Evolutionary conservation across 139 green algal species (phyloP), one percentile per base, ranked within the genome.

Genomic region (Spirogloea muscicola): DNA sequence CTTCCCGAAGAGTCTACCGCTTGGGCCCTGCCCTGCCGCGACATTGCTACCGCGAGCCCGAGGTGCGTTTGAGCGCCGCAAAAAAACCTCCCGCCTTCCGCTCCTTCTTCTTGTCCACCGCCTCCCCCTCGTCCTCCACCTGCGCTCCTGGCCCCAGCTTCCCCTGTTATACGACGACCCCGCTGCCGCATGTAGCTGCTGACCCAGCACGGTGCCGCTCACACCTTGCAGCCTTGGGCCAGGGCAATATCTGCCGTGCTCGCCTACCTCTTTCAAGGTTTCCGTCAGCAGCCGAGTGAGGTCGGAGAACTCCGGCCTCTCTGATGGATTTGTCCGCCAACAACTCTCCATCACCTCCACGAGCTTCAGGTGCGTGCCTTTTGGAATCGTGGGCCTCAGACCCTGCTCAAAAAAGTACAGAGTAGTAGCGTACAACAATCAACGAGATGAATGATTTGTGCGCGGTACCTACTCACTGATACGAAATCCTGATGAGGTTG

Each of bases 401-500:
- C 93, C 80, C 96, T 96, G 7, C 89, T 84, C 43, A 85, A 38
- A 5, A 80, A 61, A 46, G 75, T 59, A 55, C 88, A 84, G 71
- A 89, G 82, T 0, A 67, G 58, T n/a, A 51, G 3, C n/a, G 34
- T 21, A n/a, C n/a, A 44, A 3, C 2, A 2, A n/a, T n/a, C 3
- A 27, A 27, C 25, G 34, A 42, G 3, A 31, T 31, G 46, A 21
- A 21, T 55, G 21, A 21, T 3, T 6, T 25, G 38, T 21, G 59
- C 25, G 1, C 2, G 38, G 33, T 27, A 64, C 10, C 9, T 27
- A 68, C 27, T 67, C 25, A 67, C 21, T 57, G n/a, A 49, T n/a
- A 57, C 21, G 27, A n/a, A 4, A 67, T 10, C 7, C 6, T 9
- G 9, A 67, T n/a, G 9, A 27, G 21, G n/a, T 21, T 21, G 21